Evolutionary conservation across 139 green algal genomes (phyloP).

Genomic region (Chloropicon primus): DNA sequence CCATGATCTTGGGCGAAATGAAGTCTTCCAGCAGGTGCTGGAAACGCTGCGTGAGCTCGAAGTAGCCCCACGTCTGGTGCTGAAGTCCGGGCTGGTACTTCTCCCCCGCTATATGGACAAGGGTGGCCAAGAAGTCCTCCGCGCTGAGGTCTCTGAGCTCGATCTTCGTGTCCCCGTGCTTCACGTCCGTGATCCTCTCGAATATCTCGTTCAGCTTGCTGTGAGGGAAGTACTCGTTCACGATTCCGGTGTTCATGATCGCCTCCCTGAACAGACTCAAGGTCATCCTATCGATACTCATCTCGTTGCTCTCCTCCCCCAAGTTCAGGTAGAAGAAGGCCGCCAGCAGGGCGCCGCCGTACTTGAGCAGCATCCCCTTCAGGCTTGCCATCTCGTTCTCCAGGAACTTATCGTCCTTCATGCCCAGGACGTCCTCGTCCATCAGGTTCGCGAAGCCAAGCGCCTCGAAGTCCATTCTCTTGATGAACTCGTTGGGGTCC

Average conservation of each 20-base stretch:
- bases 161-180: neutral
- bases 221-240: neutral
- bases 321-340: neutral
- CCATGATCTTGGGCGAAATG: neutral
- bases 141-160: neutral
- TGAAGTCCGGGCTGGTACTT: neutral
- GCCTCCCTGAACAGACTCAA: neutral
- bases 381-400: constrained; percentile 10
- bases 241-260: neutral
- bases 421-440: constrained; percentile 13
- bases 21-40: neutral
- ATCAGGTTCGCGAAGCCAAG: constrained; percentile 10
- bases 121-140: neutral
- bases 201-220: neutral
- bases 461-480: constrained; percentile 20
- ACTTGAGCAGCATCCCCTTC: neutral
- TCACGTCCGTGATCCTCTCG: neutral
- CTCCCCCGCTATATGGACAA: neutral
- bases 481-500: constrained; percentile 9
- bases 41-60: neutral
- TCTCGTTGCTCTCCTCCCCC: constrained; percentile 11
- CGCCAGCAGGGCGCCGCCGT: neutral
- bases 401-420: constrained; percentile 21
- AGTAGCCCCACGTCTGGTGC: neutral
- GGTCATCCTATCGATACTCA: constrained; percentile 8